Evolutionary conservation across 1,139 yeast species (phyloP).

Genomic region (Sugiyamaella japonica): DNA sequence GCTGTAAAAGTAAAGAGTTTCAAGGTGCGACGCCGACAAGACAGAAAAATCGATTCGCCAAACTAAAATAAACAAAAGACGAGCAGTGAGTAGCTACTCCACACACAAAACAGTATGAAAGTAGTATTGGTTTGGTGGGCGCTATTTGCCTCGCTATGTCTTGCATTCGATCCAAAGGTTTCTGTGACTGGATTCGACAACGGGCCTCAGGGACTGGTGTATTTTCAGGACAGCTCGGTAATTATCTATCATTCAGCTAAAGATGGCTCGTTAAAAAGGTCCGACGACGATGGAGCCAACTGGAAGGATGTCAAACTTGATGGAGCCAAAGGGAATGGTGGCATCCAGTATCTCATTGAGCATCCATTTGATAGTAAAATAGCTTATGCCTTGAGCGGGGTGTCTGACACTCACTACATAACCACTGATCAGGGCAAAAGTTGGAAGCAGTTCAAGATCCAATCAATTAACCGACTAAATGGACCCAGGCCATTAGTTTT

Average conservation of each 20-base stretch:
- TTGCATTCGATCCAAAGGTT: conserved; percentile 23
- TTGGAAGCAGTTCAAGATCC: conserved; percentile 52
- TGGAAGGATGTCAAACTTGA: conserved; percentile 48
- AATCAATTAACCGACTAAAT: conserved; percentile 19
- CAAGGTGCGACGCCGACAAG: not conserved
- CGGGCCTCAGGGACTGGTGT: conserved; percentile 42
- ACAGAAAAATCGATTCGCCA: not conserved
- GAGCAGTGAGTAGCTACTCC: not conserved
- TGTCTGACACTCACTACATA: conserved; percentile 44
- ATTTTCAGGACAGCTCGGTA: conserved; percentile 29
- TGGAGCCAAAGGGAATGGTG: conserved; percentile 28
- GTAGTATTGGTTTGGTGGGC: conserved; percentile 5
- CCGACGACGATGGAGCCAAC: conserved; percentile 58
- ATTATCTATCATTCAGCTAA: conserved; percentile 43
- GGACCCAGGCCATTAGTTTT: conserved; percentile 37
- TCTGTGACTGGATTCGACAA: conserved; percentile 14
- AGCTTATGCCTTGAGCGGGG: conserved; percentile 51
- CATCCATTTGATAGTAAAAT: conserved; percentile 50
- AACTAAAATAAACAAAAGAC: not conserved
- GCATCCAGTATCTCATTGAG: conserved; percentile 42
- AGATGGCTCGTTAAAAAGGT: conserved; percentile 43
- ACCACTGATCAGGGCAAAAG: conserved; percentile 59
- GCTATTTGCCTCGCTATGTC: not conserved
- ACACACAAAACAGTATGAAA: not conserved
- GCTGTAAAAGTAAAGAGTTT: not conserved